Conservation (phyloP, 2,329 filamentous ascomycete genomes). For the Ophiostoma tasmaniense region DNA sequence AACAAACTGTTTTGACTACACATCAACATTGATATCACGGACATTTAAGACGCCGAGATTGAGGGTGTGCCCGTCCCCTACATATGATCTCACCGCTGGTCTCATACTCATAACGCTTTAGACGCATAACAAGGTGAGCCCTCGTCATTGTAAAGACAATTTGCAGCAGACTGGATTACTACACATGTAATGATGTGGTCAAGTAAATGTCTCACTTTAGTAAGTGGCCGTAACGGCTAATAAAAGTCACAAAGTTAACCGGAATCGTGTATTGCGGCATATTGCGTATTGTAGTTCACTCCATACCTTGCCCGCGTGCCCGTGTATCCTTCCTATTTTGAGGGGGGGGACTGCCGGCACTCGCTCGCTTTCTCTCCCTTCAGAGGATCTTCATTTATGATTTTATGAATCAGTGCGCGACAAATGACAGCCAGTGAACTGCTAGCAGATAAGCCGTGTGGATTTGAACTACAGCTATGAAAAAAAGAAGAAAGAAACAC, state of each 20-base stretch:
- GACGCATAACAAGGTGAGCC: neutral
- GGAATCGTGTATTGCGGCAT: neutral
- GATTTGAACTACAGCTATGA: neutral
- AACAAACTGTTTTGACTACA: neutral
- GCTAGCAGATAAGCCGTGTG: neutral
- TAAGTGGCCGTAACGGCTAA: neutral
- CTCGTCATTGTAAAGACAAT: neutral
- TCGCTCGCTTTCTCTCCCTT: neutral
- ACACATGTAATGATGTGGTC: conserved; percentile 7
- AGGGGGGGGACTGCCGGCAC: neutral
- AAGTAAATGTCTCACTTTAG: conserved; percentile 1
- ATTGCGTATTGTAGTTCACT: neutral
- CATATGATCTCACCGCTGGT: conserved; percentile 7
- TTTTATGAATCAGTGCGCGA: neutral
- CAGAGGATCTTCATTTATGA: neutral
- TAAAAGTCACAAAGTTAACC: neutral
- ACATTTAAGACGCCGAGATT: neutral
- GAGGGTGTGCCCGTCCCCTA: neutral
- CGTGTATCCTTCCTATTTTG: neutral
- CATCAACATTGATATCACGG: neutral
- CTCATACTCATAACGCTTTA: neutral
- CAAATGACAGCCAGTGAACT: neutral
- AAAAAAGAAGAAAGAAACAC: neutral
- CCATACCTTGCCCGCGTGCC: neutral
- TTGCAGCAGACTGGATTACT: neutral